Evolutionary conservation across 306 rosid species (phyloP).

Genomic region (Castanea sativa): DNA sequence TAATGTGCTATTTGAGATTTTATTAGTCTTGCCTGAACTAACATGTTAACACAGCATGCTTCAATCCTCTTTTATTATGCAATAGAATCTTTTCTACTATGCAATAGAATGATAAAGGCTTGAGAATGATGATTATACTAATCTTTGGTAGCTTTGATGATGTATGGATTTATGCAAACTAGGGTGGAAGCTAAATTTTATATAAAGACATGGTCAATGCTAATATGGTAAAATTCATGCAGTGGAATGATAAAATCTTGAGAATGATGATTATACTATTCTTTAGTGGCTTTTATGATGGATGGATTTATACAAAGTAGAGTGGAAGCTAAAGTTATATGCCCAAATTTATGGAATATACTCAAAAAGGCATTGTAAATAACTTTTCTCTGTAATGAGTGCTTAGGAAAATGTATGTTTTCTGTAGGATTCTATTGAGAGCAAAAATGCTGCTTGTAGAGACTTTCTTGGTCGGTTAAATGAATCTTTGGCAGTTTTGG

Average conservation of each 20-base stretch:
- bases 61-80: too few relatives aligned
- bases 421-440: constrained; percentile 77
- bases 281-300: constrained; percentile 11
- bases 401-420: constrained; percentile 14
- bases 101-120: constrained; percentile 6
- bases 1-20: too few relatives aligned
- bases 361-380: not conserved
- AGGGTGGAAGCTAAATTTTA: constrained; percentile 9
- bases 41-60: too few relatives aligned
- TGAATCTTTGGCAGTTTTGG: constrained; percentile 83
- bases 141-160: constrained; percentile 6
- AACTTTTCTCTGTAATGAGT: constrained; percentile 4
- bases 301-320: constrained; percentile 11
- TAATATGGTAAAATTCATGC: not conserved
- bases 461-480: constrained; percentile 67
- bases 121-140: constrained; percentile 9
- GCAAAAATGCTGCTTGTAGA: constrained; percentile 65
- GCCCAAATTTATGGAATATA: constrained; percentile 7
- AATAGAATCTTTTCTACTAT: not conserved
- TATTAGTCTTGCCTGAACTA: too few relatives aligned
- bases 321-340: constrained; percentile 4
- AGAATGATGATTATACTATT: constrained; percentile 9
- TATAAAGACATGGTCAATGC: too few relatives aligned
- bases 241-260: constrained; percentile 4
- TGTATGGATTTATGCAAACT: constrained; percentile 10